These are phyloP conservation scores for Wickerhamomyces canadensis DNA, from an alignment of 805 yeast genomes.

Conservation along the genomic window DNA sequence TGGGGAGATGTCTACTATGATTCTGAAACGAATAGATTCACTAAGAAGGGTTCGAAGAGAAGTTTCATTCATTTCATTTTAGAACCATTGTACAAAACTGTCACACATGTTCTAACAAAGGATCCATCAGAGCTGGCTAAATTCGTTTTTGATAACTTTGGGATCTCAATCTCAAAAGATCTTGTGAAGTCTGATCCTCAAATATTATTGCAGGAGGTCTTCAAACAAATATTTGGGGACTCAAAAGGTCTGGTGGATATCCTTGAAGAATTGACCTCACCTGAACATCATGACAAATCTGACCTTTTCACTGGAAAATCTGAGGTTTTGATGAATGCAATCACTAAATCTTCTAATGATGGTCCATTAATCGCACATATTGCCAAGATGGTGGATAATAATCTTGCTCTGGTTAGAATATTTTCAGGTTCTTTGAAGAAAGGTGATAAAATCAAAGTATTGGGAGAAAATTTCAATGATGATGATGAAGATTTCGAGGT, in stretches of 20 bases:
- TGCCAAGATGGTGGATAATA: constrained; percentile 51
- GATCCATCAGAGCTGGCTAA: constrained; percentile 37
- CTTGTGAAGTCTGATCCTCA: constrained; percentile 49
- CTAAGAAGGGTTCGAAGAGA: constrained; percentile 22
- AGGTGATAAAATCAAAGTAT: constrained; percentile 43
- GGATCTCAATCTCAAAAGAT: constrained; percentile 35
- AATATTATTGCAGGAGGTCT: constrained; percentile 49
- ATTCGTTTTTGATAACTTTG: constrained; percentile 44
- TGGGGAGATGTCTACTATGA: constrained; percentile 77
- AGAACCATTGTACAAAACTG: constrained; percentile 75
- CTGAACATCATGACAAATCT: constrained; percentile 28
- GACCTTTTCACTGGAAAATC: constrained; percentile 27
- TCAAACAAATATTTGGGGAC: constrained; percentile 47
- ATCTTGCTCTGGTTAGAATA: constrained; percentile 57
- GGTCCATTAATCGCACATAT: constrained; percentile 48
- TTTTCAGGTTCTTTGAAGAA: constrained; percentile 50
- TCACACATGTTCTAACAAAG: constrained; percentile 53
- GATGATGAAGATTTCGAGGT: constrained; percentile 45
- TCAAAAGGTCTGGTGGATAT: constrained; percentile 50
- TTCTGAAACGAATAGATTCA: constrained; percentile 38
- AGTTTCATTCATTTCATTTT: constrained; percentile 56
- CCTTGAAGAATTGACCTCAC: constrained; percentile 33
- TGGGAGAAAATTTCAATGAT: constrained; percentile 52
- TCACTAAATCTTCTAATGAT: constrained; percentile 29
- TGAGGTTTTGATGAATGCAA: constrained; percentile 10